phyloP scores from a whole-genome alignment of 805 yeast species.

The Kregervanrija delftensis region DNA sequence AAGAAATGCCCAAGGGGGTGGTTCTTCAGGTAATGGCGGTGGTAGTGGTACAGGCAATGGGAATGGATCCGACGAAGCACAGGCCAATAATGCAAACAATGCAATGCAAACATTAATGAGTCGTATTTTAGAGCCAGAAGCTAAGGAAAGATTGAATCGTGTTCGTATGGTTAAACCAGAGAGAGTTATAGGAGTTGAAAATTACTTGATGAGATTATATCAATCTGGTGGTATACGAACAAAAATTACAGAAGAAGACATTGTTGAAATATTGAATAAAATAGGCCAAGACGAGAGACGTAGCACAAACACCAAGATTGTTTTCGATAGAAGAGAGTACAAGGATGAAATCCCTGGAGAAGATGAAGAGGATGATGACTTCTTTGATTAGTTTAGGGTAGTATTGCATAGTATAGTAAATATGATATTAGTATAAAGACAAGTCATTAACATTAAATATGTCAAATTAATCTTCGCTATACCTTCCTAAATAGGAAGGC shows the following conservation, averaged over 20 bases:
- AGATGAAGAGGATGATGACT: constrained; percentile 26
- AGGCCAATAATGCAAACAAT: constrained; percentile 6
- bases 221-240: constrained; percentile 69
- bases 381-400: constrained; percentile 26
- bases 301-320: constrained; percentile 58
- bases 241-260: constrained; percentile 73
- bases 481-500: constrained; percentile 6
- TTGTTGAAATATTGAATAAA: constrained; percentile 78
- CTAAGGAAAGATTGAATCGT: constrained; percentile 81
- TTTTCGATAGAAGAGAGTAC: constrained; percentile 39
- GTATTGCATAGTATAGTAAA: too few relatives aligned
- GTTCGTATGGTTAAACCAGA: constrained; percentile 88
- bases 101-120: constrained; percentile 37
- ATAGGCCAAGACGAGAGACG: constrained; percentile 66
- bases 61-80: not conserved
- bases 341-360: constrained; percentile 6
- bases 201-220: constrained; percentile 63
- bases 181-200: constrained; percentile 82
- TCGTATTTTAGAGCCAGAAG: constrained; percentile 72
- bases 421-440: too few relatives aligned
- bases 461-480: constrained; percentile 1
- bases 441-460: not conserved
- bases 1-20: constrained; percentile 36
- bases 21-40: not conserved
- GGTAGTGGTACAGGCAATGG: not conserved